Percentiles rank a stretch among this genome's conserved stretches.
phyloP scores from a whole-genome alignment of 805 yeast species.

The Saccharomyces cerevisiae region DNA sequence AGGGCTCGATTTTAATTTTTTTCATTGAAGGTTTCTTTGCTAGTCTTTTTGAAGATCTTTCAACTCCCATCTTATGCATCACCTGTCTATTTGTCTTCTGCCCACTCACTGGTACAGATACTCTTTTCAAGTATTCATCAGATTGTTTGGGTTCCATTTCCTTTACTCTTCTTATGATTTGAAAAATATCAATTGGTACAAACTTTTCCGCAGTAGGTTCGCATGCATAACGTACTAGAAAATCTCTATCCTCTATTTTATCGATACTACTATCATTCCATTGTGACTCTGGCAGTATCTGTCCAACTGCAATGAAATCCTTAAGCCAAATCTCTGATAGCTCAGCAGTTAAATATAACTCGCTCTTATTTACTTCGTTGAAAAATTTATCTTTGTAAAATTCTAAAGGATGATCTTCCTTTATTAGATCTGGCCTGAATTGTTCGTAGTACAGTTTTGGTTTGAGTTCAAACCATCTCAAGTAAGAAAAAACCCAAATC shows the following conservation, averaged over 20 bases:
- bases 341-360: slow-evolving; percentile 49
- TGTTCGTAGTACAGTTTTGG: slow-evolving; percentile 22
- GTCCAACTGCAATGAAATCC: slow-evolving; percentile 39
- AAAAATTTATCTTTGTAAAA: slow-evolving; percentile 13
- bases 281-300: slow-evolving; percentile 34
- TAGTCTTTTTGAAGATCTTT: not conserved
- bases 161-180: slow-evolving; percentile 14
- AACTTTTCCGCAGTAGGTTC: slow-evolving; percentile 27
- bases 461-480: slow-evolving; percentile 36
- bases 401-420: slow-evolving; percentile 11
- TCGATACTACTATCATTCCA: slow-evolving; percentile 32
- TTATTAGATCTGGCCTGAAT: slow-evolving; percentile 16
- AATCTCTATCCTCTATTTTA: slow-evolving; percentile 29
- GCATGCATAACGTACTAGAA: slow-evolving; percentile 29
- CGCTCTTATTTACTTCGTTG: slow-evolving; percentile 31
- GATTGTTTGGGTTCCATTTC: slow-evolving; percentile 20
- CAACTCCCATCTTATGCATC: not conserved
- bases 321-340: slow-evolving; percentile 36
- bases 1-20: not conserved
- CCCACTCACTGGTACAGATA: slow-evolving; percentile 11
- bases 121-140: slow-evolving; percentile 21
- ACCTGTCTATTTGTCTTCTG: slow-evolving; percentile 4
- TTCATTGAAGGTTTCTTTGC: not conserved
- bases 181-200: slow-evolving; percentile 17
- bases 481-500: slow-evolving; percentile 41